Evolutionary conservation across 306 rosid species (phyloP), one percentile per base, ranked within the genome.

Genomic region (Quercus dentata): DNA sequence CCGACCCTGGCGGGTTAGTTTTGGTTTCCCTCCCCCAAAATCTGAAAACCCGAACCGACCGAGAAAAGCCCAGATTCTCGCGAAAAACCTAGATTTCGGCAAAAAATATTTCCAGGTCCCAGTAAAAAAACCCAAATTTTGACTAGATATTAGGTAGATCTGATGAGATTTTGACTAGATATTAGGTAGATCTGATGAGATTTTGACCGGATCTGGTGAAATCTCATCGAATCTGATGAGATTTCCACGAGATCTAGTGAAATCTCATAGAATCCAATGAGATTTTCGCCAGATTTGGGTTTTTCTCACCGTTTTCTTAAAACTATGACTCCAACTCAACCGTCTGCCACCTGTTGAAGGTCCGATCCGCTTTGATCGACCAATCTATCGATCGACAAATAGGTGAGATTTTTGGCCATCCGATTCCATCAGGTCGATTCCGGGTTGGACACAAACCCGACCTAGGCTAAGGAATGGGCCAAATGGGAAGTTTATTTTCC

Each of bases 1-100:
- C 1, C 1, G 11, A 41, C 46, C 0, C 0, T 8, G 0, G 3
- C 1, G 0, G 1, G 46, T 41, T 0, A 41, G 0, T 41, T 8
- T 41, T 0, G 2, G 0, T 41, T 41, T 41, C 11, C 46, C 3
- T 41, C 11, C 46, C 46, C 46, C 46, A 0, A 41, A 41, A 41
- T 41, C 3, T 0, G 0, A 41, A 7, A 41, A 8, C 11, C 3
- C 0, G 0, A 41, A 41, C 11, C 0, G 0, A 2, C 0, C 0
- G 1, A 8, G 3, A 41, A 41, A 41, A 7, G 3, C 46, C 46
- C 0, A 41, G 0, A 41, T 41, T 41, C 10, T 7, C 0, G 46
- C 1, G 0, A 35, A 35, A 6, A 6, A 35, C 44, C 44, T 35
- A 35, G 9, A 35, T 35, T 35, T 0, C 0, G 0, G 0, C 2